Percentiles rank a stretch among this genome's conserved stretches.
Conservation (phyloP, 345 rosid genomes). For the Turritis glabra region DNA sequence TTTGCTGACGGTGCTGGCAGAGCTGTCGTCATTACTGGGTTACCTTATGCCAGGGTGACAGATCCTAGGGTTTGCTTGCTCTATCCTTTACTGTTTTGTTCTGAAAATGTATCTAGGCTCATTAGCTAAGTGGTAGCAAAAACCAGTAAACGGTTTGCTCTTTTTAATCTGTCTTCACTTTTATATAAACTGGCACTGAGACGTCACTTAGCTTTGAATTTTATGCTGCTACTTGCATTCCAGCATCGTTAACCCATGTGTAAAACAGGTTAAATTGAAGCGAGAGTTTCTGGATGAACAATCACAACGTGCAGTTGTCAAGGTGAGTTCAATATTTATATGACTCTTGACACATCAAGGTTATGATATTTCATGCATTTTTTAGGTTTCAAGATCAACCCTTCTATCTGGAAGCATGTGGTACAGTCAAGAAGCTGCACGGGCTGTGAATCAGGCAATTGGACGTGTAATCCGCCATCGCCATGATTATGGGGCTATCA, state of each 20-base stretch:
- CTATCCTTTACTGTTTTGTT: constrained; percentile 13
- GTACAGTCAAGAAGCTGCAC: constrained; percentile 88
- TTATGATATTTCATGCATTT: constrained; percentile 25
- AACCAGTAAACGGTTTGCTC: constrained; percentile 7
- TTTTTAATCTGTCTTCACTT: background rate
- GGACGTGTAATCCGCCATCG: constrained; percentile 98
- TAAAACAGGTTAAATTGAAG: constrained; percentile 77
- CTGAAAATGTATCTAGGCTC: constrained; percentile 8
- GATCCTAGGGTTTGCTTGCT: constrained; percentile 82
- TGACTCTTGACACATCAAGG: constrained; percentile 23
- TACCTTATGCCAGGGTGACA: constrained; percentile 76
- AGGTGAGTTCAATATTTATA: constrained; percentile 44
- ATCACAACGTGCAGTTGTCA: constrained; percentile 42
- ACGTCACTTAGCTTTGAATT: constrained; percentile 2
- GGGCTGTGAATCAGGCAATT: constrained; percentile 97
- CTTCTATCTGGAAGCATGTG: constrained; percentile 76
- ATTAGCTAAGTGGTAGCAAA: constrained; percentile 16
- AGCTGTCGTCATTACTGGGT: constrained; percentile 89
- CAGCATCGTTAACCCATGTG: constrained; percentile 2
- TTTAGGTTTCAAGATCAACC: constrained; percentile 41
- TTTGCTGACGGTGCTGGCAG: constrained; percentile 97
- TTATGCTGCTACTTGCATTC: constrained; percentile 5
- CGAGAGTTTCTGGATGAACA: constrained; percentile 82
- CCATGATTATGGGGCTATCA: constrained; percentile 90
- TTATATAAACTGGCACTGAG: constrained; percentile 20